Evolutionary conservation across 2,329 filamentous ascomycete genomes (phyloP), one percentile per base, ranked within the genome.

Genomic region (Fusarium sp.): DNA sequence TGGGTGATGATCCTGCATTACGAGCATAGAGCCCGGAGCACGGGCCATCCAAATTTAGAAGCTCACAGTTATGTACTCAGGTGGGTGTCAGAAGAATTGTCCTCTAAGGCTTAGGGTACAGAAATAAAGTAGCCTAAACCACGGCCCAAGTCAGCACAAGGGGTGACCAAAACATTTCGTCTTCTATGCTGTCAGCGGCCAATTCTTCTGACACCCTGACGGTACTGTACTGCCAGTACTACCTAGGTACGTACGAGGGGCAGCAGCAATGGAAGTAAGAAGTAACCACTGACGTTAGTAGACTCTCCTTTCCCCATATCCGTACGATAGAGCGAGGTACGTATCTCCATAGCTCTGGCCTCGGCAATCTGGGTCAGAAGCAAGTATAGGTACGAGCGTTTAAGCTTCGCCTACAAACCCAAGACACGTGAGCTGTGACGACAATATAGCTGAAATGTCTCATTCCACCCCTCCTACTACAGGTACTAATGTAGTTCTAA

Each of bases 401-500:
- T 61, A 45, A 58, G 37, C 46, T 50, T 53, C 31, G 44, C 31
- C 23, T 42, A 44, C 39, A 34, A 42, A 57, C 39, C 41, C 26
- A 21, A 61, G 51, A 59, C 67, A 70, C 67, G 67, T 70, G 67
- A 71, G 67, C 49, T 30, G 59, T 63, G 62, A 64, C 67, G 53
- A 56, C 43, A 43, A 45, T 12, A 34, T 19, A 63, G 58, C 59
- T 69, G 48, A 51, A 51, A 68, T 62, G 55, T 70, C 67, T 58
- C 49, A 49, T 52, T 62, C 58, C 63, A 52, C 67, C 63, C 67
- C 50, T 46, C 42, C 50, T 26, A 19, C 31, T n/a, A 37, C 34
- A 34, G 7, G 30, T 50, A 48, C 21, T 23, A 23, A 23, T 7
- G 11, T 18, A n/a, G 11, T 41, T 28, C 34, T 42, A n/a, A 44